phyloP scores from a whole-genome alignment of 2,329 filamentous ascomycete species.

The Clarireedia monteithiana region DNA sequence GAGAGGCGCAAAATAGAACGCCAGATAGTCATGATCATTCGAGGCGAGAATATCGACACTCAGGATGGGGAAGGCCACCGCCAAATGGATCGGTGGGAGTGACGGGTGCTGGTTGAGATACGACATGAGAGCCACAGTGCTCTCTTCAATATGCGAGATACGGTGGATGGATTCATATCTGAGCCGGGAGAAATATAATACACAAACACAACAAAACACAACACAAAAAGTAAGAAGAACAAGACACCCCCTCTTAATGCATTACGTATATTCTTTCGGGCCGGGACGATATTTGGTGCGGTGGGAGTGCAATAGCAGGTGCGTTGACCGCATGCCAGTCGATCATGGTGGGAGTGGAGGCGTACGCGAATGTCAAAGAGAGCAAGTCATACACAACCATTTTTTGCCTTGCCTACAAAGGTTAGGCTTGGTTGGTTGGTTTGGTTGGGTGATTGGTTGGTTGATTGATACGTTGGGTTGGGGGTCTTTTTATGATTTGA shows the following conservation, averaged over 20 bases:
- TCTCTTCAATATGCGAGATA: no score
- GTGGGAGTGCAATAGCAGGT: neutral
- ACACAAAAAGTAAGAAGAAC: neutral
- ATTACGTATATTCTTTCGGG: neutral
- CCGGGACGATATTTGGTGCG: neutral
- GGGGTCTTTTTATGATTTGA: neutral
- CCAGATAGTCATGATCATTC: constrained; percentile 27
- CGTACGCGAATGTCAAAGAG: no score
- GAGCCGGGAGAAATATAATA: neutral
- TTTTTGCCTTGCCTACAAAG: neutral
- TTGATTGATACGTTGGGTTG: neutral
- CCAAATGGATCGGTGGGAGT: constrained; percentile 30
- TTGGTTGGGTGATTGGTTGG: neutral
- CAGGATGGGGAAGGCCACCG: constrained; percentile 28
- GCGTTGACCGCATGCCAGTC: no score
- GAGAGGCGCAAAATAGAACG: constrained; percentile 24
- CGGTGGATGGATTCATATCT: neutral
- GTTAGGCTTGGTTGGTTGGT: neutral
- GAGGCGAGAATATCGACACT: constrained; percentile 27
- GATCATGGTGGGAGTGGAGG: no score
- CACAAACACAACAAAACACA: neutral
- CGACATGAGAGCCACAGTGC: no score
- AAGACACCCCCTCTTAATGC: neutral
- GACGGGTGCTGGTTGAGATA: constrained; percentile 18
- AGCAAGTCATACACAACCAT: neutral